Conservation (phyloP, 441 rosid genomes). For the Erysimum cheiri region DNA sequence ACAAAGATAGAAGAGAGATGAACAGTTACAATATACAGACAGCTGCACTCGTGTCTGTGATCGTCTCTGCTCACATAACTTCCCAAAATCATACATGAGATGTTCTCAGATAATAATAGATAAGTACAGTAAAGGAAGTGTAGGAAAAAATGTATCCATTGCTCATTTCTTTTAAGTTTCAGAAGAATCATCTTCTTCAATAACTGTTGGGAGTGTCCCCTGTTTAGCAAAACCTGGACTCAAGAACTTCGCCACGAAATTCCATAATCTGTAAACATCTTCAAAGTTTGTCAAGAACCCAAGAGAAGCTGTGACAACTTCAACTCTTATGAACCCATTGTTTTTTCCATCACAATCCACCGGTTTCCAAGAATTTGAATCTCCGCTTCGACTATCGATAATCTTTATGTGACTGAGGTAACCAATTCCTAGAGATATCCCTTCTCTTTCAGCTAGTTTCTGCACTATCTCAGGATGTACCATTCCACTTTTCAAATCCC, state of each 20-base stretch:
- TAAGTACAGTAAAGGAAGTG: constrained; percentile 34
- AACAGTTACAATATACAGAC: constrained; percentile 36
- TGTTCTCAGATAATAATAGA: constrained; percentile 31
- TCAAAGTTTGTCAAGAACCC: constrained; percentile 95
- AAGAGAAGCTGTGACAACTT: constrained; percentile 95
- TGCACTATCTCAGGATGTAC: constrained; percentile 88
- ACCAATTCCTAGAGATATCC: constrained; percentile 88
- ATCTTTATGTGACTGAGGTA: constrained; percentile 84
- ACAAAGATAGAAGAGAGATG: constrained; percentile 28
- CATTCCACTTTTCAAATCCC: constrained; percentile 63
- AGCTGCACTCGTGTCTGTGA: constrained; percentile 30
- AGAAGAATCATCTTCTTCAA: constrained; percentile 57
- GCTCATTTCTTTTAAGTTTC: constrained; percentile 35
- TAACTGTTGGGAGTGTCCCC: constrained; percentile 73
- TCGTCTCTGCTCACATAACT: constrained; percentile 36
- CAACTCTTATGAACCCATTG: constrained; percentile 70
- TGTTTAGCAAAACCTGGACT: constrained; percentile 70
- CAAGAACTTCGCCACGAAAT: constrained; percentile 87
- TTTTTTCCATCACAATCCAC: constrained; percentile 62
- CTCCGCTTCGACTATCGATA: constrained; percentile 66
- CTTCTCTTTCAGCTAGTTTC: constrained; percentile 90
- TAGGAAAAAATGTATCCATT: constrained; percentile 18
- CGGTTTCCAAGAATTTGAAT: constrained; percentile 59
- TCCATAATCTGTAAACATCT: constrained; percentile 93
- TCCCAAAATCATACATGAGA: constrained; percentile 40